phyloP scores from a whole-genome alignment of 768 basidiomycete genomes.

The Tremella fuciformis region DNA sequence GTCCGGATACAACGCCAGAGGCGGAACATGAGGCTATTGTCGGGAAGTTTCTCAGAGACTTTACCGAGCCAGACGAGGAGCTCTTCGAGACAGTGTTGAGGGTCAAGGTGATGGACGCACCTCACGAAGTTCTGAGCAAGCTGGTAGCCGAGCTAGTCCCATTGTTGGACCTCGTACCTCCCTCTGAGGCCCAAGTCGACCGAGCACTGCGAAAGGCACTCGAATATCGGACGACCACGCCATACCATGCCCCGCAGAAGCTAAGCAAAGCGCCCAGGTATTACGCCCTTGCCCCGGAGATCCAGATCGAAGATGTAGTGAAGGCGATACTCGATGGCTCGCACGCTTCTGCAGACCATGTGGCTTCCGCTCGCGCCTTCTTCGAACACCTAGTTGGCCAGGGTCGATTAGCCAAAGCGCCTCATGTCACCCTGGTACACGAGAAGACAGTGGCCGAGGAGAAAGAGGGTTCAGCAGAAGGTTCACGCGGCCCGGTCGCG shows the following conservation, averaged over 20 bases:
- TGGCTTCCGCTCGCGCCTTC: conserved; percentile 52
- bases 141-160: conserved; percentile 57
- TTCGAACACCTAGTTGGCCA: conserved; percentile 57
- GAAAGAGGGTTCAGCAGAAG: conserved; percentile 21
- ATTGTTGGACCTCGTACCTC: conserved; percentile 60
- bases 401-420: conserved; percentile 59
- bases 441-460: conserved; percentile 54
- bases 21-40: conserved; percentile 73
- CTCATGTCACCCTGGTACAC: conserved; percentile 89
- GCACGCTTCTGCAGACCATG: conserved; percentile 48
- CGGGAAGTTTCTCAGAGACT: conserved; percentile 68
- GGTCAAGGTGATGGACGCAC: conserved; percentile 37
- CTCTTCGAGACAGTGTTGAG: conserved; percentile 63
- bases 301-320: conserved; percentile 61
- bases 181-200: conserved; percentile 60
- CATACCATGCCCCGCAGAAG: conserved; percentile 42
- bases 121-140: conserved; percentile 70
- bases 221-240: conserved; percentile 53
- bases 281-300: conserved; percentile 72
- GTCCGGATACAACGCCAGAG: conserved; percentile 57
- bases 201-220: conserved; percentile 57
- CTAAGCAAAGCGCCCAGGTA: conserved; percentile 56
- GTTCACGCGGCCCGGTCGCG: conserved; percentile 20
- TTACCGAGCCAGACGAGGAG: conserved; percentile 55
- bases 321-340: conserved; percentile 28